These are phyloP conservation scores for Alnus glutinosa DNA, from an alignment of 306 rosid genomes.

Conservation along the genomic window DNA sequence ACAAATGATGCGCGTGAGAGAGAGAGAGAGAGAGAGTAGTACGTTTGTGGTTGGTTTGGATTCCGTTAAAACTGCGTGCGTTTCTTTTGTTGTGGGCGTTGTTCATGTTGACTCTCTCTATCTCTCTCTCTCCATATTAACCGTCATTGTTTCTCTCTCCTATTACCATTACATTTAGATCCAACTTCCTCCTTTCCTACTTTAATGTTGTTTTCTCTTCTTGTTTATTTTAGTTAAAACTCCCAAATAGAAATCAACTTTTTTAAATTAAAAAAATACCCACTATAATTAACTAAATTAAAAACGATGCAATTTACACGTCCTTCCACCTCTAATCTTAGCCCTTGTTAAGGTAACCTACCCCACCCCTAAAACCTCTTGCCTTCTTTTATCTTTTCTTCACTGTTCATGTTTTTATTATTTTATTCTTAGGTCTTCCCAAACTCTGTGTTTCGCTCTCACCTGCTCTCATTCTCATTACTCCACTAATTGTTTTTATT, in stretches of 20 bases:
- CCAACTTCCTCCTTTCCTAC: conserved; percentile 1
- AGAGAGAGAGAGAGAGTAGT: no score
- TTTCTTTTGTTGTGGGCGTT: conserved; percentile 17
- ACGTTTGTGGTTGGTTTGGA: neutral
- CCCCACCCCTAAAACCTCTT: conserved; percentile 1
- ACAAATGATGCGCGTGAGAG: no score
- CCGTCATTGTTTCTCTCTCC: neutral
- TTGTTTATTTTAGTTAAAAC: neutral
- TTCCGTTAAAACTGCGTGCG: conserved; percentile 51
- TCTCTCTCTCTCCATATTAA: neutral
- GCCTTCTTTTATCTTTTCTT: neutral
- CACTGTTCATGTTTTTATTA: neutral
- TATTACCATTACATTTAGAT: neutral
- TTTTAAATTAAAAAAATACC: neutral
- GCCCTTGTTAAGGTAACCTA: conserved; percentile 20
- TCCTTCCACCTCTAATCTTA: conserved; percentile 20
- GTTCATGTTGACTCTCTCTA: conserved; percentile 29
- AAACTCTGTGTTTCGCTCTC: conserved; percentile 13
- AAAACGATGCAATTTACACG: neutral
- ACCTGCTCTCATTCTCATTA: conserved; percentile 31
- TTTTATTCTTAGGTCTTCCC: conserved; percentile 10
- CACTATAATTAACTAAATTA: neutral
- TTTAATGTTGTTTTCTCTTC: neutral
- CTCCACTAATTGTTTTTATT: conserved; percentile 25
- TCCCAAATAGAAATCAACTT: neutral